A percentile compares a stretch with the other conserved stretches of the same genome.
Evolutionary conservation across 306 rosid species (phyloP).

Genomic region (Trifolium dubium): DNA sequence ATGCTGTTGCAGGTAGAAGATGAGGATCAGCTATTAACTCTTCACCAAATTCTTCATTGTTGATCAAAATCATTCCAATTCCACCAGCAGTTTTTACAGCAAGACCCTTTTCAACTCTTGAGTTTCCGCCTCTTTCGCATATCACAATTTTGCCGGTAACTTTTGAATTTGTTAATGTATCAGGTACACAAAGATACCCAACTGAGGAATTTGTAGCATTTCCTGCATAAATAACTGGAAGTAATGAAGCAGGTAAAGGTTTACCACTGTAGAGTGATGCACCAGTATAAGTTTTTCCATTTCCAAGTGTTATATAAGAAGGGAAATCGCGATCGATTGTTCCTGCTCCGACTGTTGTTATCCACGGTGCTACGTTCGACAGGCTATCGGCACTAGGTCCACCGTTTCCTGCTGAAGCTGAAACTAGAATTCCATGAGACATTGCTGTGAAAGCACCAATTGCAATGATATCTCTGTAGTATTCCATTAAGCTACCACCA

Average conservation of each 20-base stretch:
- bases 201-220: conserved; percentile 54
- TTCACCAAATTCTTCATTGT: conserved; percentile 73
- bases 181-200: conserved; percentile 56
- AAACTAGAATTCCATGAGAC: conserved; percentile 69
- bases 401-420: conserved; percentile 85
- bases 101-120: conserved; percentile 72
- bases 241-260: conserved; percentile 43
- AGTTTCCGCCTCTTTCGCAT: conserved; percentile 83
- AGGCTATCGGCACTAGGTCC: conserved; percentile 61
- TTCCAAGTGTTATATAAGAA: conserved; percentile 59
- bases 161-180: conserved; percentile 49
- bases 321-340: conserved; percentile 92
- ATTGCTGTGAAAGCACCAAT: conserved; percentile 80
- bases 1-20: conserved; percentile 65
- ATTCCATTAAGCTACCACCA: conserved; percentile 61
- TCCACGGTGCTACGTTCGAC: conserved; percentile 88
- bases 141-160: conserved; percentile 77
- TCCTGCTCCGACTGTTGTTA: conserved; percentile 89
- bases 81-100: conserved; percentile 83
- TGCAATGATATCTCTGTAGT: conserved; percentile 67
- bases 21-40: conserved; percentile 83
- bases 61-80: conserved; percentile 75
- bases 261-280: conserved; percentile 70
- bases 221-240: conserved; percentile 67
- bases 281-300: conserved; percentile 60